Evolutionary conservation across 768 basidiomycete genomes (phyloP).

Genomic region (Lactarius akahatsu): DNA sequence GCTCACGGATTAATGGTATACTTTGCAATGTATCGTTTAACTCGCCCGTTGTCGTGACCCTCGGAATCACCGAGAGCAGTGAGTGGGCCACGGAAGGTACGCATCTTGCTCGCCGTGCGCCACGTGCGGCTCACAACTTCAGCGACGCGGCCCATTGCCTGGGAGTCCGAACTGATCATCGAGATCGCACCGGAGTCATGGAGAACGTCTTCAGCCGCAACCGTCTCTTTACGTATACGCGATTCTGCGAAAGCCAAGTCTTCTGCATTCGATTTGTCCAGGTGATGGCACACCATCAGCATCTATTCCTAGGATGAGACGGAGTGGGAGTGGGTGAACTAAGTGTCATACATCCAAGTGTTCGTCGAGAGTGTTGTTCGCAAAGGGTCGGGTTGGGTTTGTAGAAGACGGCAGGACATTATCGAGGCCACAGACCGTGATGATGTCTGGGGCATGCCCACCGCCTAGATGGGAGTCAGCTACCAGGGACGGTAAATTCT

Average conservation of each 20-base stretch:
- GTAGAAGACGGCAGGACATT: slow-evolving; percentile 97
- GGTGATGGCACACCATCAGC: slow-evolving; percentile 99
- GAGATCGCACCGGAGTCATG: slow-evolving; percentile 93
- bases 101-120: slow-evolving; percentile 97
- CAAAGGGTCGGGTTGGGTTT: slow-evolving; percentile 92
- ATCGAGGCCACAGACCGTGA: slow-evolving; percentile 86
- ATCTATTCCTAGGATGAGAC: slow-evolving; percentile 53
- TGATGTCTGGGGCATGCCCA: slow-evolving; percentile 97
- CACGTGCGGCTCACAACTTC: slow-evolving; percentile 93
- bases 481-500: neutral
- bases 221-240: slow-evolving; percentile 93
- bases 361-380: slow-evolving; percentile 90
- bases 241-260: slow-evolving; percentile 96
- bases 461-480: slow-evolving; percentile 52
- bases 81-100: slow-evolving; percentile 73
- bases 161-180: slow-evolving; percentile 95
- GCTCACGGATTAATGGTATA: slow-evolving; percentile 97
- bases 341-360: slow-evolving; percentile 79
- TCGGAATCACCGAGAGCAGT: slow-evolving; percentile 63
- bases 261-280: slow-evolving; percentile 88
- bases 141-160: slow-evolving; percentile 98
- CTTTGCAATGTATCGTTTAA: slow-evolving; percentile 94
- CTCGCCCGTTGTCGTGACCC: slow-evolving; percentile 79
- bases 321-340: slow-evolving; percentile 5
- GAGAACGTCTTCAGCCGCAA: slow-evolving; percentile 95